Evolutionary conservation across 768 basidiomycete species (phyloP).

Genomic region (Guyanaporus albipodus): DNA sequence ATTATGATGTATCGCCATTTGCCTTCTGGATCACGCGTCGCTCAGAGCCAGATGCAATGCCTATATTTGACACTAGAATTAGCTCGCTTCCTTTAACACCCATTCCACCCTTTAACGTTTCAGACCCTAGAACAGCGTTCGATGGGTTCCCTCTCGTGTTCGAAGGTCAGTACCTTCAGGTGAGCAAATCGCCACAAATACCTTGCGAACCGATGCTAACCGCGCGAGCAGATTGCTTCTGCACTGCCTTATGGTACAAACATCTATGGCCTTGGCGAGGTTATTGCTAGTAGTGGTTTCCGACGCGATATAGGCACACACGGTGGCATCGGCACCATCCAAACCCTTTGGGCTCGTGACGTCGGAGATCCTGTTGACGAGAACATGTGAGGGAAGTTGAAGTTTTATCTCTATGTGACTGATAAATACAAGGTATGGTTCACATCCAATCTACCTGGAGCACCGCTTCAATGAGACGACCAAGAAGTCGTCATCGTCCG

Average conservation of each 20-base stretch:
- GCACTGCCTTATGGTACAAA: slow-evolving; percentile 64
- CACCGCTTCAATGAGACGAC: slow-evolving; percentile 58
- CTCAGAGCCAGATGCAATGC: slow-evolving; percentile 47
- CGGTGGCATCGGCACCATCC: slow-evolving; percentile 52
- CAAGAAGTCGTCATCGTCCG: slow-evolving; percentile 58
- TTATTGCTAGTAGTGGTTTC: slow-evolving; percentile 64
- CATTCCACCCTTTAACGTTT: slow-evolving; percentile 46
- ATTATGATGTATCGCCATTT: slow-evolving; percentile 61
- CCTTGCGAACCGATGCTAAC: not conserved
- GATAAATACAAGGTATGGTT: slow-evolving; percentile 49
- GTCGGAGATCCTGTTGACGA: slow-evolving; percentile 59
- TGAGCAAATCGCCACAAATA: slow-evolving; percentile 14
- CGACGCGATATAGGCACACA: slow-evolving; percentile 53
- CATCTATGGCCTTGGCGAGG: slow-evolving; percentile 77
- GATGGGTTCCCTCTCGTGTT: slow-evolving; percentile 69
- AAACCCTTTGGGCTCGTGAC: slow-evolving; percentile 72
- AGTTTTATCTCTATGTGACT: not conserved
- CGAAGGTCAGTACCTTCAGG: slow-evolving; percentile 78
- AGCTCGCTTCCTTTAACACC: slow-evolving; percentile 58
- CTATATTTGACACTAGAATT: slow-evolving; percentile 69
- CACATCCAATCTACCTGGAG: slow-evolving; percentile 69
- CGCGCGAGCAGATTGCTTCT: slow-evolving; percentile 49
- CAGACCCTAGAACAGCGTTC: slow-evolving; percentile 52
- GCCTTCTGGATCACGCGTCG: slow-evolving; percentile 79
- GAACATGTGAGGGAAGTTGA: slow-evolving; percentile 48